phyloP scores from a whole-genome alignment of 2,329 filamentous ascomycete genomes.

The Sarocladium kiliense region DNA sequence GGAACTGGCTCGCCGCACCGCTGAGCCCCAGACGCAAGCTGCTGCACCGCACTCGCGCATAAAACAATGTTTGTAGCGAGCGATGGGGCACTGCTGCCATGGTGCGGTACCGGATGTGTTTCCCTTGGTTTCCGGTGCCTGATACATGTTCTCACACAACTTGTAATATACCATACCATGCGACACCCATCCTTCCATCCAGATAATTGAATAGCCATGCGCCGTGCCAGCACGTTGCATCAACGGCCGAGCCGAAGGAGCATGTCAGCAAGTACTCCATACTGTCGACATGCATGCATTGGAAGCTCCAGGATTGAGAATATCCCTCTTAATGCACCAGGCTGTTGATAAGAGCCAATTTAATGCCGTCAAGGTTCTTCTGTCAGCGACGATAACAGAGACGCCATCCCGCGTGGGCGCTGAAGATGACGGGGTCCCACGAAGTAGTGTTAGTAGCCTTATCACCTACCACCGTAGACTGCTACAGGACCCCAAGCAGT shows the following conservation, averaged over 20 bases:
- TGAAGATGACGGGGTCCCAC: background rate
- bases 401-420: background rate
- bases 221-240: no score
- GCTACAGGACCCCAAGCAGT: no score
- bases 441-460: background rate
- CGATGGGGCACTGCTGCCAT: background rate
- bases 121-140: slow-evolving; percentile 3
- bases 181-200: no score
- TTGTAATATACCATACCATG: background rate
- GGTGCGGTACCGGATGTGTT: slow-evolving; percentile 6
- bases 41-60: slow-evolving; percentile 4
- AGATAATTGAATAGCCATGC: no score
- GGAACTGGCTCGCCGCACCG: slow-evolving; percentile 5
- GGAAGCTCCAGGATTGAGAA: no score
- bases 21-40: slow-evolving; percentile 6
- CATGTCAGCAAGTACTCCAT: no score
- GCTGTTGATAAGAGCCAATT: background rate
- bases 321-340: no score
- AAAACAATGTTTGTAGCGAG: slow-evolving; percentile 4
- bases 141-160: slow-evolving; percentile 1
- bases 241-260: no score
- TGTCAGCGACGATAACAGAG: background rate
- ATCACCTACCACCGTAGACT: background rate
- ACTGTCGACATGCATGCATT: background rate
- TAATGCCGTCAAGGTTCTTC: background rate